Evolutionary conservation across 129 eudicot genomes (phyloP).

Genomic region (Silybum marianum): DNA sequence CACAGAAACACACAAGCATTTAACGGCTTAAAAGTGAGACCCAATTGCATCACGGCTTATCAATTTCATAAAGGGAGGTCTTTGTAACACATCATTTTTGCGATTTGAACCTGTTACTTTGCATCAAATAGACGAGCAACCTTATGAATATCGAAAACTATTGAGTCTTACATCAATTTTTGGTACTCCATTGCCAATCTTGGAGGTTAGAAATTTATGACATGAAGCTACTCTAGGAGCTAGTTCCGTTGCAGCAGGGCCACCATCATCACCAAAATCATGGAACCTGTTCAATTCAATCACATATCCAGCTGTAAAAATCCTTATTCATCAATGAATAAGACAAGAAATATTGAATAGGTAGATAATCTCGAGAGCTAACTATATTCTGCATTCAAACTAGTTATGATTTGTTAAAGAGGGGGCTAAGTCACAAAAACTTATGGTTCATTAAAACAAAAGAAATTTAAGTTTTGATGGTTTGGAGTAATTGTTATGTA

Average conservation of each 20-base stretch:
- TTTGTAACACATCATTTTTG: neutral
- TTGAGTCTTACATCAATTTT: conserved; percentile 52
- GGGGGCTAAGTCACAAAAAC: neutral
- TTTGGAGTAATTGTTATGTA: too few relatives aligned
- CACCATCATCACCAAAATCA: conserved; percentile 84
- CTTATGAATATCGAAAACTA: neutral
- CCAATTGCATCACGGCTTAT: too few relatives aligned
- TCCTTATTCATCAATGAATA: neutral
- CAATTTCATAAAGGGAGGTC: neutral
- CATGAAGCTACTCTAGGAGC: conserved; percentile 56
- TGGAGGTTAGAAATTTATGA: conserved; percentile 38
- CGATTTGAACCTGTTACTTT: neutral
- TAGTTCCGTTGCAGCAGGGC: conserved; percentile 59
- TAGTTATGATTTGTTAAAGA: neutral
- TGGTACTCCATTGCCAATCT: conserved; percentile 39
- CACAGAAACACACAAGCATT: neutral
- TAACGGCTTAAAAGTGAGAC: neutral
- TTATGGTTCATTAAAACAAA: too few relatives aligned
- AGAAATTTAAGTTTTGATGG: too few relatives aligned
- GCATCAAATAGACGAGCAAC: neutral
- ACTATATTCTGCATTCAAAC: neutral
- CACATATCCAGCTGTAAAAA: neutral
- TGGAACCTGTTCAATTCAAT: conserved; percentile 50
- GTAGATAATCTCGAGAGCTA: neutral
- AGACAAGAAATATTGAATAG: neutral